Conservation (phyloP, 1,139 yeast species). For the Suhomyces atakaporum region DNA sequence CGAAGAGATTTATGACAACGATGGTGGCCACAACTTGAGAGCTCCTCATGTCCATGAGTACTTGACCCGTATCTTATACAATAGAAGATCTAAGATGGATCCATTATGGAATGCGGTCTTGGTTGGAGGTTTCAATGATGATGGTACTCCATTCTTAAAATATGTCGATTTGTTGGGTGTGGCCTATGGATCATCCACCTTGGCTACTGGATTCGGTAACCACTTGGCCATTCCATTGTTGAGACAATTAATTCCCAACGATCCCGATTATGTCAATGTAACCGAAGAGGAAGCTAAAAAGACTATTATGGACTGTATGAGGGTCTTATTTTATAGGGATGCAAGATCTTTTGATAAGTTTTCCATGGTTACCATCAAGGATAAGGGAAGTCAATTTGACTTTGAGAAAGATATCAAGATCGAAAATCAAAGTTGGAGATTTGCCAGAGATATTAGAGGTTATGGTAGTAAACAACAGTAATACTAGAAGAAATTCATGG, state of each 20-base stretch:
- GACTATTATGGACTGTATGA: constrained; percentile 83
- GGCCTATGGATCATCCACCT: constrained; percentile 80
- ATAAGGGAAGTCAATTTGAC: constrained; percentile 47
- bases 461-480: constrained; percentile 67
- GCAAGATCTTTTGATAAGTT: constrained; percentile 91
- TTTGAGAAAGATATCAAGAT: constrained; percentile 67
- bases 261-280: constrained; percentile 70
- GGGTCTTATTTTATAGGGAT: constrained; percentile 92
- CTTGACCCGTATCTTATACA: constrained; percentile 79
- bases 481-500: too few relatives aligned
- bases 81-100: constrained; percentile 87
- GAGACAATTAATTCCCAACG: constrained; percentile 80
- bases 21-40: constrained; percentile 68
- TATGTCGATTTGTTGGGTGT: constrained; percentile 93
- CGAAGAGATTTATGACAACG: constrained; percentile 79
- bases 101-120: constrained; percentile 95
- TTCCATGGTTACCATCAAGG: constrained; percentile 75
- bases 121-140: constrained; percentile 85
- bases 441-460: constrained; percentile 86
- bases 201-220: constrained; percentile 97
- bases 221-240: constrained; percentile 91
- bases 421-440: constrained; percentile 85
- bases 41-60: constrained; percentile 91
- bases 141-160: constrained; percentile 66
- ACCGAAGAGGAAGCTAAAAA: constrained; percentile 74